Evolutionary conservation across 2,329 filamentous ascomycete genomes (phyloP), one percentile per base, ranked within the genome.

Genomic region (Trichoderma oligosporum): DNA sequence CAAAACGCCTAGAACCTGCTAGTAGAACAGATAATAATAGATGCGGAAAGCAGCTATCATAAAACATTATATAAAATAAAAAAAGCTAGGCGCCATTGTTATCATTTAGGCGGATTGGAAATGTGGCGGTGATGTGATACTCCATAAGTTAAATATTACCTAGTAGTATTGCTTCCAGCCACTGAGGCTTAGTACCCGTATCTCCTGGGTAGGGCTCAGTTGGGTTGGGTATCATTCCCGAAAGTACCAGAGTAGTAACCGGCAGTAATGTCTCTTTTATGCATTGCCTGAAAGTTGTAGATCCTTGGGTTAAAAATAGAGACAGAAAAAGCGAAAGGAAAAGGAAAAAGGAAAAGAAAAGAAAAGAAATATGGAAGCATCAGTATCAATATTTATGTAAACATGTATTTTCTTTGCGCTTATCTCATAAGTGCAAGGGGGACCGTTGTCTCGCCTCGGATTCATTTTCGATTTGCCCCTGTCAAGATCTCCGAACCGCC

Each of bases 401-500:
- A 20, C 38, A 41, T 20, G 38, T 41, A 20, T 44, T 44, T 25
- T 44, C 20, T n/a, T 25, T 8, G 22, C 18, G 12, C 25, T 7
- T 27, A 14, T 7, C 25, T 44, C 14, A 12, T 22, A 16, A n/a
- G 41, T 44, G 41, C 51, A 46, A 33, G 25, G 44, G n/a, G 44
- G 44, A 31, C 12, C 27, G 44, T 16, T 36, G 46, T 27, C 31
- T 35, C 44, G 33, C 52, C 42, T 47, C 41, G n/a, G 31, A 38
- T 44, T 42, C 29, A n/a, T 29, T 46, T 12, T 47, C 42, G 44
- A 56, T 56, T 48, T 39, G 53, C 53, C 53, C 53, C 53, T 56
- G 53, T 56, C 44, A 22, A 56, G 53, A 56, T 56, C 53, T 56
- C 53, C 33, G 53, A 48, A 35, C 44, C 16, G 33, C 53, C 27